These are phyloP conservation scores for Botryotinia convoluta DNA, from an alignment of 2,329 filamentous ascomycete species.

Conservation along the genomic window DNA sequence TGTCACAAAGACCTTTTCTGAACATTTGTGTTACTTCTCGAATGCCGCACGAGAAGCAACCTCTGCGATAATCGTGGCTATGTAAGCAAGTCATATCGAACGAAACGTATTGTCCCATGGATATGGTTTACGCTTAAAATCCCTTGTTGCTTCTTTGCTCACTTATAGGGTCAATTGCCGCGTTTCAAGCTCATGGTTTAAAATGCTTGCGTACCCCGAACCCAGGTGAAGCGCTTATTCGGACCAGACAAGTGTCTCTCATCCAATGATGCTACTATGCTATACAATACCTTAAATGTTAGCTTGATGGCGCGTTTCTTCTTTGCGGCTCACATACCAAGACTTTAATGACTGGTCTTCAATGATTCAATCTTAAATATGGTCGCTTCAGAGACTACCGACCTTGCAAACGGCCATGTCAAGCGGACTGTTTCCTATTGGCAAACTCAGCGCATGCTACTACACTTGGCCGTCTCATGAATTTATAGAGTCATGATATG, in stretches of 20 bases:
- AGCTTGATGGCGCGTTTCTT: constrained; percentile 11
- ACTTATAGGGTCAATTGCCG: constrained; percentile 9
- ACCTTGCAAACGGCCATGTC: constrained; percentile 24
- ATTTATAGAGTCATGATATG: constrained; percentile 35
- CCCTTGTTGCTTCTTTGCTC: not conserved
- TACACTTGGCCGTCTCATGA: constrained; percentile 36
- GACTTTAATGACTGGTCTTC: constrained; percentile 14
- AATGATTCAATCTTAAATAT: constrained; percentile 2
- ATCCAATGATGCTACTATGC: constrained; percentile 9
- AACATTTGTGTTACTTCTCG: not conserved
- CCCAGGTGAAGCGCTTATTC: constrained; percentile 15
- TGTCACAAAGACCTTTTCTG: not conserved
- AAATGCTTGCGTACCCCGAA: not conserved
- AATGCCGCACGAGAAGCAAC: not conserved
- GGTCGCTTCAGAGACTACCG: constrained; percentile 15
- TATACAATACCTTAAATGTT: not conserved
- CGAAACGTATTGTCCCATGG: not conserved
- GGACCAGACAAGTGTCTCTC: not conserved
- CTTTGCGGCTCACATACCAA: constrained; percentile 9
- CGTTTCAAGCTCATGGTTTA: not conserved
- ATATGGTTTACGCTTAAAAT: not conserved
- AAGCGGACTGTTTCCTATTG: constrained; percentile 31
- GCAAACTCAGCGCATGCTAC: constrained; percentile 36
- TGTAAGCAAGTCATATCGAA: not conserved
- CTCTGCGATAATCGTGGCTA: constrained; percentile 3